phyloP scores from a whole-genome alignment of 495 filamentous ascomycete genomes.

The Penicillium roqueforti region DNA sequence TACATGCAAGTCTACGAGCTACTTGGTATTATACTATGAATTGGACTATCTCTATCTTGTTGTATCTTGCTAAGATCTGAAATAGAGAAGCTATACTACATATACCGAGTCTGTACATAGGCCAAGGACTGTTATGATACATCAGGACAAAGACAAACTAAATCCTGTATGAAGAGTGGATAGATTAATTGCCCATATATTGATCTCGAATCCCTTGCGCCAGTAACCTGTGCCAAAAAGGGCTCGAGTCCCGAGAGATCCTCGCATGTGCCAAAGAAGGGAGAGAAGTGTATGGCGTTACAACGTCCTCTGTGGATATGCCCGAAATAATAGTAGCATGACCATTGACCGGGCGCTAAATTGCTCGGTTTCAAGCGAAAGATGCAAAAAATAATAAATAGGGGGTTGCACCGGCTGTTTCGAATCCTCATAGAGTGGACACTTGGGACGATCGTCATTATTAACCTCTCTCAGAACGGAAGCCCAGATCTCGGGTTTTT shows the following conservation, averaged over 20 bases:
- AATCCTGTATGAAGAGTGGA: neutral
- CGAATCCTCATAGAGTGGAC: conserved; percentile 7
- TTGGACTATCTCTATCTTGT: too few species aligned
- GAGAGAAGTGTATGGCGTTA: neutral
- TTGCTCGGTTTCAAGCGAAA: conserved; percentile 12
- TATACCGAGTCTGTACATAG: neutral
- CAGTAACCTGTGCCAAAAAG: neutral
- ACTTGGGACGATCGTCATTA: conserved; percentile 7
- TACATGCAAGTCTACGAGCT: neutral
- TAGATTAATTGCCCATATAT: conserved; percentile 3
- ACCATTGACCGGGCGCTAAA: neutral
- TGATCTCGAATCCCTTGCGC: conserved; percentile 5
- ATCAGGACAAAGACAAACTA: neutral
- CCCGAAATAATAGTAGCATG: neutral
- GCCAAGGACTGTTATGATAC: neutral
- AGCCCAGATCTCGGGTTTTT: conserved; percentile 2
- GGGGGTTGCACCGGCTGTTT: conserved; percentile 9
- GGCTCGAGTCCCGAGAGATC: conserved; percentile 3
- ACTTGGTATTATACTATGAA: neutral
- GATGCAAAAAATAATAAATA: neutral
- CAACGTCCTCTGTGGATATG: neutral
- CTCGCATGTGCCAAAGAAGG: conserved; percentile 1
- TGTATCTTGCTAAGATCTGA: neutral
- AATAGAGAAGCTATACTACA: neutral
- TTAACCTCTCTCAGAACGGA: neutral